Base-by-base conservation (phyloP, 2,329 filamentous ascomycete genomes). In the Nemania sp. region DNA sequence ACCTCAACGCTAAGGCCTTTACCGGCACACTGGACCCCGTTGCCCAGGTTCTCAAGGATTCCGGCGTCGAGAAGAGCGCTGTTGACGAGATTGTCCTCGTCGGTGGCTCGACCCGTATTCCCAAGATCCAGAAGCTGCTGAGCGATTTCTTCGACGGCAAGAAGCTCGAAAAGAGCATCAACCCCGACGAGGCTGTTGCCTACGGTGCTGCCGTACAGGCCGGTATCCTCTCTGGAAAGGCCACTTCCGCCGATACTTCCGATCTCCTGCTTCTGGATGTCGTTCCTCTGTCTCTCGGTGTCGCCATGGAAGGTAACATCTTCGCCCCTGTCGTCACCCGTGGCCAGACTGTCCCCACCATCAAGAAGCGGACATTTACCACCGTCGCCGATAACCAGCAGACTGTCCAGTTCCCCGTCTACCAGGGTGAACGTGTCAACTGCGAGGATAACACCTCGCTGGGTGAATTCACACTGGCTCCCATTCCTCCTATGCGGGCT, bases 111-210 rank as follows among this genome's bases (percentile, higher is more conserved):
- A 99, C 95, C 75, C 95, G 95, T 92, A 99, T 99, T 73, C 95
- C 95, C 76, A 88, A 89, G 79, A 96, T 99, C 79, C 95, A 99
- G 89, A 98, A 98, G 88, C 90, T 99, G 69, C 89, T 99, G 70
- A 93, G 89, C 83, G 95, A 99, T 81, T 97, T 93, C 87, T 99
- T 99, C 84, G 91, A 96, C 78, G 93, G 93, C 81, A 99, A 99
- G 92, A 97, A 99, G 90, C 91, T 97, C 70, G 94, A 98, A 88
- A 98, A 97, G 87, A 95, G 91, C 85, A 98, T 98, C 85, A 99
- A 99, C 88, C 95, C 95, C 74, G 95, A 99, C 77, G 95, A 99
- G 86, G 95, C 95, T 72, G 95, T 99, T 75, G 95, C 95, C 73
- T 97, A 97, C 82, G 95, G 95, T 88, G 95, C 95, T 69, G 95